Percentiles rank a stretch among this genome's conserved stretches.
Conservation (phyloP, 2,329 filamentous ascomycete genomes). For the Cladosporium halotolerans region DNA sequence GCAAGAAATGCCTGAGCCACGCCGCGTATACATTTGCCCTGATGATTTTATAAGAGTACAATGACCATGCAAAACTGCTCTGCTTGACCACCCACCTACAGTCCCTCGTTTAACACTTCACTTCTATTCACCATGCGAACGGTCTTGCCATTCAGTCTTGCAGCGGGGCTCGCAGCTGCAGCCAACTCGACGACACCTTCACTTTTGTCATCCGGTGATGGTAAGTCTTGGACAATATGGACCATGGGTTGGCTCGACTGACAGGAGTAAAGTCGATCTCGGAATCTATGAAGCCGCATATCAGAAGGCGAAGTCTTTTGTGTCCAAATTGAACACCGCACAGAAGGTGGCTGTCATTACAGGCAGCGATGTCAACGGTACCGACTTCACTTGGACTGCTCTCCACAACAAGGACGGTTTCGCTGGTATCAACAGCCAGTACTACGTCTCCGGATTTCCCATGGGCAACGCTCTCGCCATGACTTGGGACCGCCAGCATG, state of each 20-base stretch:
- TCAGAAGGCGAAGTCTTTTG: slow-evolving; percentile 15
- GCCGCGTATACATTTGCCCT: too few relatives aligned
- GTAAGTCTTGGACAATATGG: not conserved
- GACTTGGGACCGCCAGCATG: slow-evolving; percentile 20
- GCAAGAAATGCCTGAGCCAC: too few relatives aligned
- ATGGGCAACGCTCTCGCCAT: slow-evolving; percentile 21
- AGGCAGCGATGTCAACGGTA: slow-evolving; percentile 17
- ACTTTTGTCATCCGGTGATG: not conserved
- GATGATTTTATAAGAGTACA: too few relatives aligned
- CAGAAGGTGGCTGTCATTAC: slow-evolving; percentile 16
- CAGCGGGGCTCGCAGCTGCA: not conserved
- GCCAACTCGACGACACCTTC: not conserved
- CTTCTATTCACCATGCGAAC: not conserved
- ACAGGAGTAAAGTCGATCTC: slow-evolving; percentile 5
- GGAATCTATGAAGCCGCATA: slow-evolving; percentile 16
- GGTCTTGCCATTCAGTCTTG: not conserved
- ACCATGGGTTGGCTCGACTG: not conserved
- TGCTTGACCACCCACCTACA: not conserved
- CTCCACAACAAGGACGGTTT: slow-evolving; percentile 19
- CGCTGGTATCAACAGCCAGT: slow-evolving; percentile 20
- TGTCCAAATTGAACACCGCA: slow-evolving; percentile 14
- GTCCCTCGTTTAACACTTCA: not conserved
- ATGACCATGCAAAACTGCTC: too few relatives aligned
- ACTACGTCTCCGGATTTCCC: slow-evolving; percentile 21
- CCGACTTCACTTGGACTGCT: slow-evolving; percentile 18